Conservation (phyloP, 1,284 basidiomycete species). For the Mycosarcoma mackinlayi region DNA sequence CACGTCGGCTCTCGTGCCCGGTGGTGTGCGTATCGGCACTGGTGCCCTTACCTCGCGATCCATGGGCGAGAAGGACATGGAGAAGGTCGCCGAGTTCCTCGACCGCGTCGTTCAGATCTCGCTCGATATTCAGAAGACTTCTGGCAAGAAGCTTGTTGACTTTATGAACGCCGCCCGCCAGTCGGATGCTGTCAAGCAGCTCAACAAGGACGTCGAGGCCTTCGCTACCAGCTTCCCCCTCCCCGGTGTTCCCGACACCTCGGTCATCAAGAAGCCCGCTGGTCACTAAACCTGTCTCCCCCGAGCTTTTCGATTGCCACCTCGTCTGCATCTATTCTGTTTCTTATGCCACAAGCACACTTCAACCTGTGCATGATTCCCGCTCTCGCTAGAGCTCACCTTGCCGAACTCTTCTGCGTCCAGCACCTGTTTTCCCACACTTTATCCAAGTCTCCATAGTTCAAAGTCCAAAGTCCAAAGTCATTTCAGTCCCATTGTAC, state of each 20-base stretch:
- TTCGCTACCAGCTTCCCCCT: slow-evolving; percentile 91
- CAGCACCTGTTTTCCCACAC: slow-evolving; percentile 14
- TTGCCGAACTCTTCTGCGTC: slow-evolving; percentile 4
- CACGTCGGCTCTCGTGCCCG: slow-evolving; percentile 90
- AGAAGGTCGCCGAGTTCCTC: slow-evolving; percentile 84
- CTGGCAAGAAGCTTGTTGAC: slow-evolving; percentile 93
- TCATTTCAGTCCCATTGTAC: slow-evolving; percentile 22
- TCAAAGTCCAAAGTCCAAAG: no score
- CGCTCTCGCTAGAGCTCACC: slow-evolving; percentile 11
- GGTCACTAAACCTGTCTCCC: slow-evolving; percentile 33
- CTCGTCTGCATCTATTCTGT: slow-evolving; percentile 22
- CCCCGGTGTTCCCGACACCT: slow-evolving; percentile 82
- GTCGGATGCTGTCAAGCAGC: slow-evolving; percentile 79
- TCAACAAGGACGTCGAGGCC: slow-evolving; percentile 78
- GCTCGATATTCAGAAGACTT: slow-evolving; percentile 80
- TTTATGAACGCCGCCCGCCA: slow-evolving; percentile 84
- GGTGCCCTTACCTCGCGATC: slow-evolving; percentile 93
- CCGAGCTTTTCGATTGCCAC: slow-evolving; percentile 9
- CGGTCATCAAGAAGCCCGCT: slow-evolving; percentile 62
- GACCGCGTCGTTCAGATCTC: slow-evolving; percentile 66
- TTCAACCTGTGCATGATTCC: slow-evolving; percentile 54
- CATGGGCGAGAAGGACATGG: slow-evolving; percentile 86
- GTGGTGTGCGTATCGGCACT: slow-evolving; percentile 96
- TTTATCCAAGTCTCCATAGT: no score
- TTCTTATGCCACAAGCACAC: slow-evolving; percentile 37